These are phyloP conservation scores for Centella asiatica DNA, from an alignment of 129 eudicot species.

Conservation along the genomic window DNA sequence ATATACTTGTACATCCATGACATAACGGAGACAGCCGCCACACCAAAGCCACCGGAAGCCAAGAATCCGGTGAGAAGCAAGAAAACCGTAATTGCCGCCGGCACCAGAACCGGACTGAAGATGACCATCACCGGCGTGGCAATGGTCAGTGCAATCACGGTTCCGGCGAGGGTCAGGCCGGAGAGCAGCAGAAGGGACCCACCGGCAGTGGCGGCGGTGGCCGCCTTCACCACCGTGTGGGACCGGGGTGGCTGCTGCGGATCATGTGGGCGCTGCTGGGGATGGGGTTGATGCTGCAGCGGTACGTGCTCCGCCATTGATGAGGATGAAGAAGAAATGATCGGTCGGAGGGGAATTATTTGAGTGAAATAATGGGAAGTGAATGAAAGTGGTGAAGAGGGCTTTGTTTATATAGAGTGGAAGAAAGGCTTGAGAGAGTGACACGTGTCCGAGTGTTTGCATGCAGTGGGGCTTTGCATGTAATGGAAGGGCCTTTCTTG, in stretches of 20 bases:
- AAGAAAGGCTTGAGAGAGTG: background rate
- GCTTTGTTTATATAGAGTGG: background rate
- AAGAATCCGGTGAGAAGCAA: conserved; percentile 39
- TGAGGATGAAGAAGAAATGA: background rate
- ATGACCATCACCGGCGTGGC: conserved; percentile 59
- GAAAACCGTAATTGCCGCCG: conserved; percentile 33
- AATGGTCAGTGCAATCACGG: conserved; percentile 49
- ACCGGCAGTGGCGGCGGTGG: conserved; percentile 50
- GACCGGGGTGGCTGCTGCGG: conserved; percentile 20
- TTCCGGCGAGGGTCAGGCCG: conserved; percentile 46
- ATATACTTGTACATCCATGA: conserved; percentile 48
- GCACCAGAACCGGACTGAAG: conserved; percentile 61
- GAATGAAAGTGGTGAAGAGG: background rate
- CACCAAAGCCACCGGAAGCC: conserved; percentile 61
- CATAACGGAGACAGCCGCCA: conserved; percentile 48
- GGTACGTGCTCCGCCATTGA: conserved; percentile 31
- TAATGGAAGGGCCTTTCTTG: background rate
- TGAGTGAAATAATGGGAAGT: background rate
- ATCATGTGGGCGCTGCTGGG: conserved; percentile 14
- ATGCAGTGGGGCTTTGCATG: background rate
- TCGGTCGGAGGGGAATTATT: background rate
- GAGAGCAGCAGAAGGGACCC: conserved; percentile 59
- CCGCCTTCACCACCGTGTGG: conserved; percentile 52
- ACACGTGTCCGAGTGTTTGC: background rate
- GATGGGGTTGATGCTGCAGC: no score